A percentile compares a stretch with the other conserved stretches of the same genome.
Conservation (phyloP, 768 basidiomycete genomes). For the Boletus rex-veris region DNA sequence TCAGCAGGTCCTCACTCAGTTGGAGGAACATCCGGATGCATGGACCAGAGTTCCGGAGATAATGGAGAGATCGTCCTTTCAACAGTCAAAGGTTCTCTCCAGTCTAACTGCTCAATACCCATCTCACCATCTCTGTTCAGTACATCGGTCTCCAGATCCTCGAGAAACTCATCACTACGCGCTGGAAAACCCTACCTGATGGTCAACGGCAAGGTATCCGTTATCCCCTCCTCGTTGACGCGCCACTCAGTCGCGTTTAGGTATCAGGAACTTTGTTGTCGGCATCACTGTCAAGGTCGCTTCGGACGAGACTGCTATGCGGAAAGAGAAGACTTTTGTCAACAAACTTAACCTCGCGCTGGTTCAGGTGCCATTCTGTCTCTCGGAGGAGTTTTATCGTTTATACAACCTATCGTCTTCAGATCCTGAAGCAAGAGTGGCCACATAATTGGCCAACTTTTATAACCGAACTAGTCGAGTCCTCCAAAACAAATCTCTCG, state of each 20-base stretch:
- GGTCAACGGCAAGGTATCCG: slow-evolving; percentile 82
- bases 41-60: slow-evolving; percentile 98
- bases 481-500: slow-evolving; percentile 92
- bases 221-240: background rate
- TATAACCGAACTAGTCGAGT: slow-evolving; percentile 94
- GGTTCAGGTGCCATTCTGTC: slow-evolving; percentile 65
- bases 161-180: slow-evolving; percentile 89
- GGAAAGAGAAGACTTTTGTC: slow-evolving; percentile 90
- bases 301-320: slow-evolving; percentile 83
- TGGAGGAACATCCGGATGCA: slow-evolving; percentile 93
- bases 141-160: slow-evolving; percentile 97
- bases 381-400: background rate
- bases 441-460: slow-evolving; percentile 99
- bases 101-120: background rate
- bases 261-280: slow-evolving; percentile 96
- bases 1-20: slow-evolving; percentile 90
- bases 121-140: slow-evolving; percentile 40
- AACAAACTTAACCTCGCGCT: slow-evolving; percentile 97
- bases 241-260: slow-evolving; percentile 35
- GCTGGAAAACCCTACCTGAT: slow-evolving; percentile 95
- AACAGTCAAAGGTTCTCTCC: slow-evolving; percentile 72
- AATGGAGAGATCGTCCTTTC: slow-evolving; percentile 77
- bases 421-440: slow-evolving; percentile 99
- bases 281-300: slow-evolving; percentile 90
- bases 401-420: slow-evolving; percentile 8